These are phyloP conservation scores for Eustoma russellianum DNA, from an alignment of 257 asterid species.

Conservation along the genomic window DNA sequence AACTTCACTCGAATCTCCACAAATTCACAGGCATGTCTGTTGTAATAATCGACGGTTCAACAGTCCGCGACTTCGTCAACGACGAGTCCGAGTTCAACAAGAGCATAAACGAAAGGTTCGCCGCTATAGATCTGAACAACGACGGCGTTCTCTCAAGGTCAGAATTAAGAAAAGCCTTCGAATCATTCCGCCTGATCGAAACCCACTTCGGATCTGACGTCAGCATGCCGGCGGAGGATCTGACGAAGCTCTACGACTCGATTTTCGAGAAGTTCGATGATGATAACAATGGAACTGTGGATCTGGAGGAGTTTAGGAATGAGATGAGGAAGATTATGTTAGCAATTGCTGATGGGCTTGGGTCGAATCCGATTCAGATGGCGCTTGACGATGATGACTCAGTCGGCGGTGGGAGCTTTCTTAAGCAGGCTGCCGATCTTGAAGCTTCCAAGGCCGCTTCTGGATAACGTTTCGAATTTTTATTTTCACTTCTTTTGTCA, in stretches of 20 bases:
- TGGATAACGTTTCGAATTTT: constrained; percentile 2
- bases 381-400: constrained; percentile 63
- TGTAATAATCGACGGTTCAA: constrained; percentile 72
- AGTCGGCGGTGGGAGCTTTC: constrained; percentile 19
- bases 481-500: no score
- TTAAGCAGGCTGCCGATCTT: constrained; percentile 80
- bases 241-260: constrained; percentile 64
- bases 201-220: constrained; percentile 73
- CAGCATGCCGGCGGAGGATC: constrained; percentile 66
- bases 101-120: constrained; percentile 47
- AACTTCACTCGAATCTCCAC: no score
- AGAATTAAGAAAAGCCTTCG: constrained; percentile 78
- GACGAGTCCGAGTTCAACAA: constrained; percentile 53
- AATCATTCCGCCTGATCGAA: constrained; percentile 63
- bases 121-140: constrained; percentile 51
- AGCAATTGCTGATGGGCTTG: constrained; percentile 88
- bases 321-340: constrained; percentile 67
- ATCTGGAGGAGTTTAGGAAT: constrained; percentile 43
- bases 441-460: constrained; percentile 50
- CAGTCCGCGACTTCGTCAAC: constrained; percentile 47
- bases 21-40: constrained; percentile 42
- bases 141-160: constrained; percentile 84
- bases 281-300: constrained; percentile 58
- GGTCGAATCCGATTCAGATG: constrained; percentile 79
- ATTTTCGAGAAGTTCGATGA: constrained; percentile 57